These are phyloP conservation scores for Globisporangium acanthophoron DNA, from an alignment of 352 stramenopile genomes.

Conservation along the genomic window DNA sequence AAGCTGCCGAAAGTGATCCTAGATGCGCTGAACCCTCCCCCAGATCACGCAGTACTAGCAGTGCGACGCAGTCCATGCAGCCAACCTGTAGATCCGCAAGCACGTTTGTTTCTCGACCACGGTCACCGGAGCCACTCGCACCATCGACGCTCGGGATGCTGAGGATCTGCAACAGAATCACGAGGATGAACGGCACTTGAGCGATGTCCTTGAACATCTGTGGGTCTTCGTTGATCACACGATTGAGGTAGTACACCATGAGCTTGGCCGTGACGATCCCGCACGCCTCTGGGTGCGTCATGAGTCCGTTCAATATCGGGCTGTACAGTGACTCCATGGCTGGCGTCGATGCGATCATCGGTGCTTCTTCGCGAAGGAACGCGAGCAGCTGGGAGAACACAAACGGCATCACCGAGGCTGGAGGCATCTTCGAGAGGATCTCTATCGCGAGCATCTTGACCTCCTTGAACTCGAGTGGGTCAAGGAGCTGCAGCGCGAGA, in stretches of 20 bases:
- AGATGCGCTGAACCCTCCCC: background rate
- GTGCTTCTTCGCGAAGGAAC: conserved; percentile 32
- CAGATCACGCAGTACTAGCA: conserved; percentile 31
- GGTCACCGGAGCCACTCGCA: background rate
- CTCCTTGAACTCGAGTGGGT: conserved; percentile 75
- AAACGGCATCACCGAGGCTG: conserved; percentile 27
- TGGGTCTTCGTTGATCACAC: conserved; percentile 39
- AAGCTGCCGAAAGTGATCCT: conserved; percentile 1
- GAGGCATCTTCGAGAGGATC: conserved; percentile 40
- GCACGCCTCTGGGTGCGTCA: conserved; percentile 17
- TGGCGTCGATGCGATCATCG: background rate
- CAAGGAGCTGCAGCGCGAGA: conserved; percentile 31
- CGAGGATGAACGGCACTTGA: conserved; percentile 20
- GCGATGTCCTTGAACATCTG: conserved; percentile 17
- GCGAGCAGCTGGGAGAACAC: conserved; percentile 31
- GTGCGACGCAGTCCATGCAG: conserved; percentile 59
- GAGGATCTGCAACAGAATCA: conserved; percentile 44
- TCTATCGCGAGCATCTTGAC: conserved; percentile 68
- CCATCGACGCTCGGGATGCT: conserved; percentile 24
- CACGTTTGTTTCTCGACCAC: conserved; percentile 11
- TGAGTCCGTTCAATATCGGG: conserved; percentile 13
- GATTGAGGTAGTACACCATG: conserved; percentile 76
- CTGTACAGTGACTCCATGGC: conserved; percentile 10
- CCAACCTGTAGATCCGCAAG: conserved; percentile 62
- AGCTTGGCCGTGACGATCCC: conserved; percentile 59